A percentile compares a stretch with the other conserved stretches of the same genome.
Conservation (phyloP, 495 filamentous ascomycete species). For the Penicillium robsamsonii region DNA sequence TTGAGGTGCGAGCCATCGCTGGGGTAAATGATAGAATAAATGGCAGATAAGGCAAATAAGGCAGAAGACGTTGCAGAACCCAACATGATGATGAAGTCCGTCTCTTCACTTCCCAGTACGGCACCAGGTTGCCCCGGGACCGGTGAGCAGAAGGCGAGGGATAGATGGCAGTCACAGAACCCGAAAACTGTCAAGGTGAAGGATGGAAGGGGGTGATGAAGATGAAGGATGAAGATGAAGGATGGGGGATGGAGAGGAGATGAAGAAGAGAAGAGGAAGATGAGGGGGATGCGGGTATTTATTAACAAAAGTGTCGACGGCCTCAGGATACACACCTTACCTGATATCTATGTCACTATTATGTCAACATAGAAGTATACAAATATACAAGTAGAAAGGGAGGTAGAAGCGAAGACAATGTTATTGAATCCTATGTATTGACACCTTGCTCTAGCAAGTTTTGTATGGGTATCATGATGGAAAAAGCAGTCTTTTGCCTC, state of each 20-base stretch:
- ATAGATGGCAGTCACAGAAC: neutral
- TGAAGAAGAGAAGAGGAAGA: slow-evolving; percentile 8
- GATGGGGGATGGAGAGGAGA: neutral
- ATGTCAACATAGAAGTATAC: neutral
- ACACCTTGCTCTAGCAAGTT: slow-evolving; percentile 12
- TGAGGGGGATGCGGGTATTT: neutral
- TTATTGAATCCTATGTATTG: slow-evolving; percentile 9
- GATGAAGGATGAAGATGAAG: neutral
- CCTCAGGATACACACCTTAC: neutral
- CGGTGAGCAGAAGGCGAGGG: neutral
- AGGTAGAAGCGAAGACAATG: slow-evolving; percentile 5
- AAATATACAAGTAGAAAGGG: too few species aligned
- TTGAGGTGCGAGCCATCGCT: slow-evolving; percentile 16
- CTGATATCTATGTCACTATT: neutral
- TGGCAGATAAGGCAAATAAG: too few species aligned
- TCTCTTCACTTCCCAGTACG: neutral
- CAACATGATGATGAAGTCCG: neutral
- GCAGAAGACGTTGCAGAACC: neutral
- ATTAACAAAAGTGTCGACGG: neutral
- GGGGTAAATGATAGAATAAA: too few species aligned
- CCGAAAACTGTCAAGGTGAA: neutral
- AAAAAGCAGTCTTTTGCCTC: slow-evolving; percentile 7
- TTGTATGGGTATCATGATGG: slow-evolving; percentile 13
- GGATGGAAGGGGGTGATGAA: neutral
- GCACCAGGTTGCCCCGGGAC: neutral